Percentiles rank a stretch among this genome's conserved stretches.
Evolutionary conservation across 768 basidiomycete species (phyloP).

Genomic region (Pleurotus tuoliensis): DNA sequence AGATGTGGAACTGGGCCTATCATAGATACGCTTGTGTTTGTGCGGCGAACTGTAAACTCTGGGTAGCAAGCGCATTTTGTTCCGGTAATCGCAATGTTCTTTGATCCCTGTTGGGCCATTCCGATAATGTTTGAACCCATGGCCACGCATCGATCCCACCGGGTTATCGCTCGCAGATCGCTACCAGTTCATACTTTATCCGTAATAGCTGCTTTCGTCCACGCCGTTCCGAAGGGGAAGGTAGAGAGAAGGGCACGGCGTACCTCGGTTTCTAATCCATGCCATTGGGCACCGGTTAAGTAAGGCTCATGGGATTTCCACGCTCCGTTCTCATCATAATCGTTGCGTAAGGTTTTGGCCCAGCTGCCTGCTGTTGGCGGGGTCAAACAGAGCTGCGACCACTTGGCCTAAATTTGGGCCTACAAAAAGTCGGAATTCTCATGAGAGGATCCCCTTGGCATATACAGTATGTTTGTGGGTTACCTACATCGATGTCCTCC

Average conservation of each 20-base stretch:
- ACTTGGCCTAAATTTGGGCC: not conserved
- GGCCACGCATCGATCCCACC: slow-evolving; percentile 4
- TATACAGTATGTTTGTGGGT: no score
- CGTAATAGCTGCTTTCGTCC: not conserved
- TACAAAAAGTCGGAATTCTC: no score
- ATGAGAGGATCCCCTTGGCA: no score
- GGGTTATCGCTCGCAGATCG: not conserved
- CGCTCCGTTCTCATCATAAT: not conserved
- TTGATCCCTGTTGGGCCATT: not conserved
- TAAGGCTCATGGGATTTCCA: not conserved
- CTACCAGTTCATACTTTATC: slow-evolving; percentile 3
- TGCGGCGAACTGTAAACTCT: slow-evolving; percentile 1
- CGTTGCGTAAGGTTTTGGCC: not conserved
- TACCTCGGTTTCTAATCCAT: slow-evolving; percentile 1
- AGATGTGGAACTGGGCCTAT: not conserved
- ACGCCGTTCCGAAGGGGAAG: slow-evolving; percentile 3
- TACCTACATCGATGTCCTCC: no score
- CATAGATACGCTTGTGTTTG: not conserved
- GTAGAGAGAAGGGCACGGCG: not conserved
- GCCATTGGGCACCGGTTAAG: not conserved
- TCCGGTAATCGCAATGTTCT: slow-evolving; percentile 1
- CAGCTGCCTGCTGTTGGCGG: not conserved
- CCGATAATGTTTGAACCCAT: not conserved
- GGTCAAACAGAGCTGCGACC: not conserved
- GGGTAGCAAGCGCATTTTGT: not conserved